phyloP scores from a whole-genome alignment of 768 basidiomycete genomes.

The Pleurotus pulmonarius region DNA sequence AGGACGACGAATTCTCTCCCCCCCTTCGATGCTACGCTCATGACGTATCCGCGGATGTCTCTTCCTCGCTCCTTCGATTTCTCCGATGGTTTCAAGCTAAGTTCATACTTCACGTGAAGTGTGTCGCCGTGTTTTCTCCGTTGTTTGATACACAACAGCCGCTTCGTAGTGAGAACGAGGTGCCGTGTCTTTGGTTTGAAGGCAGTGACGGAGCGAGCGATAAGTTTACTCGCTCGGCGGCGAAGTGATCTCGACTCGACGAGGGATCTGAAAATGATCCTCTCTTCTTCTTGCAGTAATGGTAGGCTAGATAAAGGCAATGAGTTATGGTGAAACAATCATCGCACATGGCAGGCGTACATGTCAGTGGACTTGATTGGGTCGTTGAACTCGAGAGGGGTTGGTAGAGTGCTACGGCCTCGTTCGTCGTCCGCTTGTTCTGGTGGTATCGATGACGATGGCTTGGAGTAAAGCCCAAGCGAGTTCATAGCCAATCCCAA shows the following conservation, averaged over 20 bases:
- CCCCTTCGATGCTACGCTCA: conserved; percentile 47
- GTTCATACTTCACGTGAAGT: conserved; percentile 43
- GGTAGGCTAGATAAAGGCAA: not conserved
- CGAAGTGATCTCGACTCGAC: conserved; percentile 54
- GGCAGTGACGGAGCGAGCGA: conserved; percentile 44
- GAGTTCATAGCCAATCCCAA: conserved; percentile 4
- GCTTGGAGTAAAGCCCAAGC: conserved; percentile 2
- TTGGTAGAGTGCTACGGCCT: conserved; percentile 50
- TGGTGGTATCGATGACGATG: not conserved
- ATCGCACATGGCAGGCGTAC: conserved; percentile 27
- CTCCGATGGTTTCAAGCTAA: conserved; percentile 33
- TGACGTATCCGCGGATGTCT: conserved; percentile 40
- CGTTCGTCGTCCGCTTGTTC: conserved; percentile 26
- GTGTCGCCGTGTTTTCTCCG: conserved; percentile 29
- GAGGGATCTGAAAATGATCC: conserved; percentile 43
- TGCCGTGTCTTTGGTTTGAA: conserved; percentile 50
- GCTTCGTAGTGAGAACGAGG: conserved; percentile 51
- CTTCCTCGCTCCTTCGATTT: conserved; percentile 40
- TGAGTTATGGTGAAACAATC: not conserved
- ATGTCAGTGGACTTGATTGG: conserved; percentile 33
- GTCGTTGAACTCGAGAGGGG: conserved; percentile 51
- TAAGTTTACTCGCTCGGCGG: conserved; percentile 54
- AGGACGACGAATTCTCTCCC: conserved; percentile 59
- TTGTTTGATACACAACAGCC: conserved; percentile 56
- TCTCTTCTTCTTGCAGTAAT: conserved; percentile 39